A percentile compares a stretch with the other conserved stretches of the same genome.
Conservation (phyloP, 176 grass and related monocot genomes). For the Bonia amplexicaulis region DNA sequence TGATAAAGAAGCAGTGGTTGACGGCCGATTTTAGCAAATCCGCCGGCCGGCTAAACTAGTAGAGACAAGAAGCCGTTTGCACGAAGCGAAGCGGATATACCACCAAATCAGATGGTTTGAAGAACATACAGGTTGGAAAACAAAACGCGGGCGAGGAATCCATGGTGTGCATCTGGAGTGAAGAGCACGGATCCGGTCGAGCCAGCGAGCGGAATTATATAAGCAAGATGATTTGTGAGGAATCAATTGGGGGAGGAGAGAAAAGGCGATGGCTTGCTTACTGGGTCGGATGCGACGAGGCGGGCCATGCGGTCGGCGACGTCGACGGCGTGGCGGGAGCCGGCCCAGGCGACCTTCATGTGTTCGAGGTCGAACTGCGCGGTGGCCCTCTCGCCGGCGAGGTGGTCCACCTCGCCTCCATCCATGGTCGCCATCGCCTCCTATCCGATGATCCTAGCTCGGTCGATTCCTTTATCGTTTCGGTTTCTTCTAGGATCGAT, state of each 20-base stretch:
- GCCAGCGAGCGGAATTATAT: background rate
- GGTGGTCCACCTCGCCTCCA: constrained; percentile 46
- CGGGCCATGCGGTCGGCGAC: constrained; percentile 81
- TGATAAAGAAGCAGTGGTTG: background rate
- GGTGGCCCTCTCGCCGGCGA: constrained; percentile 59
- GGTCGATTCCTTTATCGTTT: too few relatives aligned
- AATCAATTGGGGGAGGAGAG: too few relatives aligned
- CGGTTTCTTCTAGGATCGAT: too few relatives aligned
- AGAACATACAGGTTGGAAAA: too few relatives aligned
- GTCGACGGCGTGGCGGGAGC: constrained; percentile 77
- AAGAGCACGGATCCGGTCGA: background rate
- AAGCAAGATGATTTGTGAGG: background rate
- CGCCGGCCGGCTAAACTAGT: background rate
- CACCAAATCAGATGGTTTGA: background rate
- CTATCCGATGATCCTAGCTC: too few relatives aligned
- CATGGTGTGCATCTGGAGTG: background rate
- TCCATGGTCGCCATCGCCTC: constrained; percentile 17
- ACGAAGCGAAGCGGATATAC: background rate
- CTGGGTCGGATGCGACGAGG: constrained; percentile 86
- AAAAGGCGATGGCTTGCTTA: background rate
- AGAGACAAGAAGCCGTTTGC: background rate
- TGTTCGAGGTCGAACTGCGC: constrained; percentile 71
- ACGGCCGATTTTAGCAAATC: background rate
- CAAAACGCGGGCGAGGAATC: background rate
- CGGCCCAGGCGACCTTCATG: constrained; percentile 96